Evolutionary conservation across 495 filamentous ascomycete genomes (phyloP).

Genomic region (Aspergillus campestris): DNA sequence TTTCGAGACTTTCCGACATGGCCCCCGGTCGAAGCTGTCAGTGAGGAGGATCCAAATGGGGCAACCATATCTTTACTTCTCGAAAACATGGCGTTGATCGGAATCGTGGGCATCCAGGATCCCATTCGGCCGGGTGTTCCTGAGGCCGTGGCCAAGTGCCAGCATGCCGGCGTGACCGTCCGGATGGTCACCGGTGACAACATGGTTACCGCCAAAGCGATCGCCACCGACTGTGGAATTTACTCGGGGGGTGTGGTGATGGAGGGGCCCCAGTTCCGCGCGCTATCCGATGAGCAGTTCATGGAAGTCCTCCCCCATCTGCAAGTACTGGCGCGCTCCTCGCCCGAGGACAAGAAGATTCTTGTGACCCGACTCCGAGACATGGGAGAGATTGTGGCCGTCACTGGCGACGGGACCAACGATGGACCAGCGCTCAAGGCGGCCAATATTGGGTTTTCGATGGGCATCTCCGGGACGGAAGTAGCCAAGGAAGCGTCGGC

Average conservation of each 20-base stretch:
- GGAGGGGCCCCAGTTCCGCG: constrained; percentile 58
- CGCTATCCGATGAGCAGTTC: constrained; percentile 49
- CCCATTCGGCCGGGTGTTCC: constrained; percentile 63
- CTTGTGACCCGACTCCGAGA: constrained; percentile 64
- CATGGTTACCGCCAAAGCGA: constrained; percentile 63
- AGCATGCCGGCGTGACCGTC: constrained; percentile 62
- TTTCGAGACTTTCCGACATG: constrained; percentile 71
- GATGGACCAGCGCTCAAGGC: constrained; percentile 86
- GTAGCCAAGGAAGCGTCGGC: constrained; percentile 76
- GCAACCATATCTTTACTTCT: constrained; percentile 38
- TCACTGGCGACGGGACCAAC: constrained; percentile 93
- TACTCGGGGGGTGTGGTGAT: constrained; percentile 47
- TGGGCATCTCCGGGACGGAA: constrained; percentile 52
- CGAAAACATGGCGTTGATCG: constrained; percentile 49
- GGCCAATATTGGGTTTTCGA: constrained; percentile 70
- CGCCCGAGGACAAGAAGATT: constrained; percentile 56
- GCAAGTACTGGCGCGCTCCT: constrained; percentile 57
- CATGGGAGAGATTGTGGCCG: constrained; percentile 75
- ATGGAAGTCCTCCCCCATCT: constrained; percentile 50
- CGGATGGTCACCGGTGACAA: constrained; percentile 82
- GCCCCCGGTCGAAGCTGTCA: constrained; percentile 53
- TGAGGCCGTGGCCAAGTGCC: constrained; percentile 54
- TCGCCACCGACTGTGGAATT: constrained; percentile 49
- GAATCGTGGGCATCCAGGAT: constrained; percentile 69
- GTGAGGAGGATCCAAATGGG: constrained; percentile 25